A percentile compares a stretch with the other conserved stretches of the same genome.
These are phyloP conservation scores for Colletotrichum viniferum DNA, from an alignment of 2,329 filamentous ascomycete genomes.

Conservation along the genomic window DNA sequence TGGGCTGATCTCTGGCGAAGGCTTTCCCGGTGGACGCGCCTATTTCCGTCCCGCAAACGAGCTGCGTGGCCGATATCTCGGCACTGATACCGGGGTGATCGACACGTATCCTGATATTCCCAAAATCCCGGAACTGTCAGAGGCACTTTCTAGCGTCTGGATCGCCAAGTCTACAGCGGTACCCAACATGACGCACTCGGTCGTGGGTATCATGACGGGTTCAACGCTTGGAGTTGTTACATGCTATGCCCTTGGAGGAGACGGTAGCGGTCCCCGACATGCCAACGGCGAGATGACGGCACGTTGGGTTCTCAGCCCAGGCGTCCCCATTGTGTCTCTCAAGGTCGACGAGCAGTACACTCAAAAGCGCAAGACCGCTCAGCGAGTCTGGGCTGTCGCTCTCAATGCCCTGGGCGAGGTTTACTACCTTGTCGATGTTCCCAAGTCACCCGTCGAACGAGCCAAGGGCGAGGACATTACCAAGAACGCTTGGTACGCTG, in stretches of 20 bases:
- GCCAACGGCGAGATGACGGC: conserved; percentile 80
- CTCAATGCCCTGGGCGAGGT: conserved; percentile 93
- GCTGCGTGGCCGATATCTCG: conserved; percentile 77
- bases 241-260: conserved; percentile 75
- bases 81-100: conserved; percentile 61
- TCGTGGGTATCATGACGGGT: conserved; percentile 82
- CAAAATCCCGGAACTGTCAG: conserved; percentile 69
- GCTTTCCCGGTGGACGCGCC: conserved; percentile 79
- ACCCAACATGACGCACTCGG: conserved; percentile 72
- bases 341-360: conserved; percentile 85
- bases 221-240: conserved; percentile 85
- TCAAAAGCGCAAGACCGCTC: conserved; percentile 68
- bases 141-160: conserved; percentile 83
- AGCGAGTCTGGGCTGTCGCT: conserved; percentile 88
- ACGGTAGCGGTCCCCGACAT: conserved; percentile 64
- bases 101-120: conserved; percentile 77
- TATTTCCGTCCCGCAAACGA: conserved; percentile 80
- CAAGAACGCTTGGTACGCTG: conserved; percentile 78
- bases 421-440: conserved; percentile 80
- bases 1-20: conserved; percentile 85
- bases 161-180: conserved; percentile 82
- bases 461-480: conserved; percentile 59
- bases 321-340: conserved; percentile 87
- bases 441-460: conserved; percentile 55
- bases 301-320: conserved; percentile 89